Percentiles rank a stretch among this genome's conserved stretches.
These are phyloP conservation scores for Oligophagozyma castellii DNA, from an alignment of 1,139 yeast genomes.

Conservation along the genomic window DNA sequence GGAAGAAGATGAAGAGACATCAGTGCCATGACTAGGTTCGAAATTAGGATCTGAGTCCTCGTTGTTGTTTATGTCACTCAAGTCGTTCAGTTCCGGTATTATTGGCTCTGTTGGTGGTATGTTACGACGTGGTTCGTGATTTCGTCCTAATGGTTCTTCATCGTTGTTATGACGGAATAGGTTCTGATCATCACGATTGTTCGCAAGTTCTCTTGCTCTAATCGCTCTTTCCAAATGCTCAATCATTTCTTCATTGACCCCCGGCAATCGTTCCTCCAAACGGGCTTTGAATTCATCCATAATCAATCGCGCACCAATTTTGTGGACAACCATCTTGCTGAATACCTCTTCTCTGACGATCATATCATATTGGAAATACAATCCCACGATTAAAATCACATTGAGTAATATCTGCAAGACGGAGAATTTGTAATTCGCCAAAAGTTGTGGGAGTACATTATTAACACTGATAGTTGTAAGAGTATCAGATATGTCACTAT, in stretches of 20 bases:
- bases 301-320: constrained; percentile 45
- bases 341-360: constrained; percentile 61
- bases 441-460: constrained; percentile 7
- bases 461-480: constrained; percentile 1
- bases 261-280: constrained; percentile 18
- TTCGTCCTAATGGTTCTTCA: constrained; percentile 7
- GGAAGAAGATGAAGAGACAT: constrained; percentile 4
- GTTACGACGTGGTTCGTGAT: not conserved
- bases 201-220: constrained; percentile 13
- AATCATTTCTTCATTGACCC: constrained; percentile 20
- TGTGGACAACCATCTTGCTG: constrained; percentile 37
- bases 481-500: constrained; percentile 4
- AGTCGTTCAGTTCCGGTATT: constrained; percentile 5
- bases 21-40: constrained; percentile 4
- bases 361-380: constrained; percentile 55
- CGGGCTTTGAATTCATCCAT: constrained; percentile 18
- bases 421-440: constrained; percentile 15
- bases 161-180: constrained; percentile 7
- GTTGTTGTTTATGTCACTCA: constrained; percentile 7
- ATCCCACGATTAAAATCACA: constrained; percentile 32
- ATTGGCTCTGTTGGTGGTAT: not conserved
- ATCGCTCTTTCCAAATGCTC: constrained; percentile 19
- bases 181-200: constrained; percentile 2
- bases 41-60: constrained; percentile 9
- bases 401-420: constrained; percentile 22